These are phyloP conservation scores for Suillus plorans DNA, from an alignment of 768 basidiomycete genomes.

Conservation along the genomic window DNA sequence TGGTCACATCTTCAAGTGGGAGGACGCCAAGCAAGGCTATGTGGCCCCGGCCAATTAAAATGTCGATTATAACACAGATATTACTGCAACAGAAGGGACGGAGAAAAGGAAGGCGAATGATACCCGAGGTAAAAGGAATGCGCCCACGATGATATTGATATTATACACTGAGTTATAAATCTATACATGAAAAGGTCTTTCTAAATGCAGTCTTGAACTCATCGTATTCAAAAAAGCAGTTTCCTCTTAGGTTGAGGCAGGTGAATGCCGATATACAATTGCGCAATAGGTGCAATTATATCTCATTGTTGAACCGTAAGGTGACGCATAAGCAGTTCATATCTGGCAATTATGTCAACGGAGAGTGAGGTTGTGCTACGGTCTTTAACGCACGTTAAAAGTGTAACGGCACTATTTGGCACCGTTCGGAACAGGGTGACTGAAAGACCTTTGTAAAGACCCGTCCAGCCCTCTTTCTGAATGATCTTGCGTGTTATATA, in stretches of 20 bases:
- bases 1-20: neutral
- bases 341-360: conserved; percentile 17
- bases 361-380: conserved; percentile 3
- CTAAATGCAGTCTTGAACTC: conserved; percentile 16
- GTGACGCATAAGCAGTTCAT: conserved; percentile 34
- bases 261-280: neutral
- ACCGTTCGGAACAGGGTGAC: conserved; percentile 94
- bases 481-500: conserved; percentile 74
- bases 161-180: conserved; percentile 14
- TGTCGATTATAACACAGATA: neutral
- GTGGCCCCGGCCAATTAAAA: neutral
- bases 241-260: conserved; percentile 13
- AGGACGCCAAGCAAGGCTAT: neutral
- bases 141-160: neutral
- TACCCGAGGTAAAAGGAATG: neutral
- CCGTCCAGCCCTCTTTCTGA: conserved; percentile 81
- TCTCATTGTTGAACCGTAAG: conserved; percentile 17
- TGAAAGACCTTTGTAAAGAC: conserved; percentile 91
- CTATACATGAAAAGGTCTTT: conserved; percentile 10
- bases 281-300: neutral
- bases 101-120: neutral
- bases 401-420: conserved; percentile 93
- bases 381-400: conserved; percentile 47
- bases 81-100: neutral
- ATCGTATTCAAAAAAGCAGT: neutral